A percentile compares a stretch with the other conserved stretches of the same genome.
phyloP scores from a whole-genome alignment of 2,329 filamentous ascomycete genomes.

The Onygena corvina region DNA sequence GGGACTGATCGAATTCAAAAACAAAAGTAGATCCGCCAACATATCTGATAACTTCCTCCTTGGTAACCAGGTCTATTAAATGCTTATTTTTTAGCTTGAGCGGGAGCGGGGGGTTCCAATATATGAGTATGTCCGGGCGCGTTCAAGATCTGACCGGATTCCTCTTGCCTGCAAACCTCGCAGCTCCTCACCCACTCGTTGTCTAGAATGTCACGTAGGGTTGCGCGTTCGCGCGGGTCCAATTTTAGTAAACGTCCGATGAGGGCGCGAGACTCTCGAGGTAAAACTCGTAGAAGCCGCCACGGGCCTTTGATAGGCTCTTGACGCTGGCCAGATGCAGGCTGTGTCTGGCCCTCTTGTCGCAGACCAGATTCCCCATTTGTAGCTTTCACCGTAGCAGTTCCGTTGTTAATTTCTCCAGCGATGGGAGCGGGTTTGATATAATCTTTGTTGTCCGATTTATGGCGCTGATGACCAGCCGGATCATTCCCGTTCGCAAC shows the following conservation, averaged over 20 bases:
- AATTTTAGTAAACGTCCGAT: constrained; percentile 87
- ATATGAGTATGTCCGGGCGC: constrained; percentile 73
- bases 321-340: constrained; percentile 33
- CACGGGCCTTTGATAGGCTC: constrained; percentile 86
- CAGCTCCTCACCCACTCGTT: constrained; percentile 86
- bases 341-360: constrained; percentile 8
- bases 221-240: constrained; percentile 69
- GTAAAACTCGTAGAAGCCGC: constrained; percentile 74
- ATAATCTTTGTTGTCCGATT: constrained; percentile 6
- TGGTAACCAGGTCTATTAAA: not conserved
- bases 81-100: constrained; percentile 8
- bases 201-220: constrained; percentile 70
- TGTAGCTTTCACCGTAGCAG: constrained; percentile 8
- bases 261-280: constrained; percentile 78
- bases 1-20: not conserved
- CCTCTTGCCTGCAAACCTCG: constrained; percentile 67
- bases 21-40: not conserved
- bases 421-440: constrained; percentile 16
- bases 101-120: constrained; percentile 51
- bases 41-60: constrained; percentile 7
- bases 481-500: not conserved
- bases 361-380: constrained; percentile 5
- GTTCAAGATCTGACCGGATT: constrained; percentile 58
- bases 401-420: constrained; percentile 10
- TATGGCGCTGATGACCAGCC: constrained; percentile 10